These are phyloP conservation scores for Mallotus repandus DNA, from an alignment of 441 rosid species.

Conservation along the genomic window DNA sequence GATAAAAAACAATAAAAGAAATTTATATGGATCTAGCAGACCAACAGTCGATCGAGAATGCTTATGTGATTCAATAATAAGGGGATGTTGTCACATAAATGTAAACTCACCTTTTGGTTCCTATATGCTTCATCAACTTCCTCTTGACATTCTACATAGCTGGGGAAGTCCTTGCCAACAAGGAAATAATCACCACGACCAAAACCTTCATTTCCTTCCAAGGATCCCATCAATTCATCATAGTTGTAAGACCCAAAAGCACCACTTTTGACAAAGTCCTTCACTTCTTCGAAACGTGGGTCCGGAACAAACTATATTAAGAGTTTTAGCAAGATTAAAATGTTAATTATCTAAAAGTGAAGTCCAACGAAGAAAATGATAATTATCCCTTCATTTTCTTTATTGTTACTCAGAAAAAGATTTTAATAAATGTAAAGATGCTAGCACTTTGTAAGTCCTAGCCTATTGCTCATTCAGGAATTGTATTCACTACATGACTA, in stretches of 20 bases:
- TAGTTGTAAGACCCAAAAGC: constrained; percentile 68
- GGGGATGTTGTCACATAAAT: not conserved
- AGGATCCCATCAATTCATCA: constrained; percentile 72
- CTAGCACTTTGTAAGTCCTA: not conserved
- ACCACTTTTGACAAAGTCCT: constrained; percentile 66
- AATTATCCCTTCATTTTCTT: not conserved
- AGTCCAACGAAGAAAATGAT: not conserved
- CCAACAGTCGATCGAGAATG: not conserved
- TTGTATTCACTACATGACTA: too few species aligned
- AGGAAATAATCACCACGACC: constrained; percentile 93
- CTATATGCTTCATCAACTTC: constrained; percentile 76
- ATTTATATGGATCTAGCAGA: not conserved
- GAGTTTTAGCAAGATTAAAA: constrained; percentile 20
- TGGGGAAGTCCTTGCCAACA: constrained; percentile 92
- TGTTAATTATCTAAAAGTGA: not conserved
- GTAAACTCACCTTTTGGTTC: constrained; percentile 59
- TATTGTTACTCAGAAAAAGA: not conserved
- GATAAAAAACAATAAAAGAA: not conserved
- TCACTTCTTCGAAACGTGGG: constrained; percentile 83
- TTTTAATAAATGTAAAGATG: not conserved
- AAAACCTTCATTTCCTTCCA: constrained; percentile 92
- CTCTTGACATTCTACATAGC: constrained; percentile 89
- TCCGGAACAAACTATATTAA: constrained; percentile 71
- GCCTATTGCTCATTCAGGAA: not conserved
- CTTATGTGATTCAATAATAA: not conserved